These are phyloP conservation scores for Helianthus tuberosus DNA, from an alignment of 129 eudicot species.

Conservation along the genomic window DNA sequence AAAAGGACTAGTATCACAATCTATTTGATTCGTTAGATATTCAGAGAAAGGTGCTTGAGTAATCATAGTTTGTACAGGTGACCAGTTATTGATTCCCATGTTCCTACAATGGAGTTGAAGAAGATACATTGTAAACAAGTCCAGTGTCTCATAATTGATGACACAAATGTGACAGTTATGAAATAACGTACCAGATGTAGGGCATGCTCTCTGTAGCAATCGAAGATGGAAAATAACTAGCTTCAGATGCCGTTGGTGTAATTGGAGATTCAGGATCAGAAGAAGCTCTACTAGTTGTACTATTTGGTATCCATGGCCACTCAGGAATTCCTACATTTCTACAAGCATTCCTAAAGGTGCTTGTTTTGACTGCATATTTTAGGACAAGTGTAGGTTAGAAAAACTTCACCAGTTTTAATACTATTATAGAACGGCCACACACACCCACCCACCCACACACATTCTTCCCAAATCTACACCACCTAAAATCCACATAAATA, in stretches of 20 bases:
- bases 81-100: not conserved
- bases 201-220: not conserved
- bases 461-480: not conserved
- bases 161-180: not conserved
- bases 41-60: not conserved
- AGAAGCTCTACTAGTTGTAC: not conserved
- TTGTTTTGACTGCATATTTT: not conserved
- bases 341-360: constrained; percentile 2
- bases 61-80: not conserved
- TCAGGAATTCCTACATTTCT: not conserved
- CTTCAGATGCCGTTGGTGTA: not conserved
- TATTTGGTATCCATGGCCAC: not conserved
- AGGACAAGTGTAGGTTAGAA: not conserved
- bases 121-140: not conserved
- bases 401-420: not conserved
- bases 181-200: not conserved
- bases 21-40: not conserved
- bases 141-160: not conserved
- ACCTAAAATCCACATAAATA: no score
- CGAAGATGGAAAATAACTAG: not conserved
- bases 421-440: not conserved
- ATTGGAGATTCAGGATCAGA: not conserved
- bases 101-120: not conserved
- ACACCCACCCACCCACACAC: not conserved
- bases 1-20: not conserved